phyloP scores from a whole-genome alignment of 306 rosid species.

The Prinsepia uniflora region DNA sequence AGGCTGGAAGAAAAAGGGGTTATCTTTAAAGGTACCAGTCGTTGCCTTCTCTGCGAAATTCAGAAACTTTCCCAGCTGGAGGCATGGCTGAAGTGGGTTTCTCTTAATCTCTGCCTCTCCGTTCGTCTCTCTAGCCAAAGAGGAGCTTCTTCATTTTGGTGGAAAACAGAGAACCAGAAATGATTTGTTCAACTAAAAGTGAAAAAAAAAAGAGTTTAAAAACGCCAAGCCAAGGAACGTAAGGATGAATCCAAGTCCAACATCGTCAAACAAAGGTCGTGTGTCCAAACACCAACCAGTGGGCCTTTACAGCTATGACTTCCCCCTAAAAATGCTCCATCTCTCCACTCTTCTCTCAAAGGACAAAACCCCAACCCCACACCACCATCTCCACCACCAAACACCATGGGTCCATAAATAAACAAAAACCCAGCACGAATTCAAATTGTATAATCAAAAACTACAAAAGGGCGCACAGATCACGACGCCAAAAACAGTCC shows the following conservation, averaged over 20 bases:
- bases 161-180: constrained; percentile 30
- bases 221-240: constrained; percentile 22
- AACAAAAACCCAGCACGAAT: constrained; percentile 16
- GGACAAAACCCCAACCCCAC: constrained; percentile 15
- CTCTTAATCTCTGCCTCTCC: neutral
- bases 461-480: constrained; percentile 42
- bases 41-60: constrained; percentile 66
- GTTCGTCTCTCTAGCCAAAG: constrained; percentile 34
- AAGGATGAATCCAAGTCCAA: constrained; percentile 35
- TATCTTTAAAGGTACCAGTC: constrained; percentile 49
- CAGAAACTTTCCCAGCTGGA: constrained; percentile 72
- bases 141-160: constrained; percentile 34
- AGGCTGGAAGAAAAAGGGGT: neutral
- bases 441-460: constrained; percentile 12
- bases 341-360: neutral
- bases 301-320: constrained; percentile 46
- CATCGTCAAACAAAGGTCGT: constrained; percentile 32
- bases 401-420: constrained; percentile 16
- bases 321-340: neutral
- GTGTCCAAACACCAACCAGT: constrained; percentile 20
- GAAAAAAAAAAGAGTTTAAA: constrained; percentile 13
- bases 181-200: constrained; percentile 21
- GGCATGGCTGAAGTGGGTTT: constrained; percentile 50
- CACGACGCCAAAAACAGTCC: constrained; percentile 38
- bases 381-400: constrained; percentile 17